Evolutionary conservation across 768 basidiomycete genomes (phyloP), one percentile per base, ranked within the genome.

Genomic region (Russula sp.): DNA sequence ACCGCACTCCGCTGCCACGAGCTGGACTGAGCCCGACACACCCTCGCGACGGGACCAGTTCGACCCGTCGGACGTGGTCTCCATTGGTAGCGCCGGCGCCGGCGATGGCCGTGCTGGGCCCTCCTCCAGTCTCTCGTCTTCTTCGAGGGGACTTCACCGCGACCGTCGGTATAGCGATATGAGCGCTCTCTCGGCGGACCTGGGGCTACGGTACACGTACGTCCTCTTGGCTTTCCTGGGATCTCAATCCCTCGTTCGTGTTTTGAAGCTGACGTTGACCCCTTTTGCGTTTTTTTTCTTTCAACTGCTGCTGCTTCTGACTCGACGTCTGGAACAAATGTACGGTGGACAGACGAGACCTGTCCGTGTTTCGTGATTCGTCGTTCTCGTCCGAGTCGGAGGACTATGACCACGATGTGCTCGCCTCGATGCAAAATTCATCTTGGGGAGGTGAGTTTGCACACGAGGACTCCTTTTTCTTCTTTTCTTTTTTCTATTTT

Each of bases 381-480:
- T 14, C 68, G 8, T 57, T 52, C 8, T 64, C 58, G 7, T 65
- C 67, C 71, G 66, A 58, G 4, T 65, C 67, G 71, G 66, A 75
- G 73, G 72, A 75, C 71, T 22, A 79, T 75, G 58, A 65, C 7
- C 14, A 29, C 2, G 75, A 80, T 59, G 76, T 86, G 22, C 71
- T 84, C 20, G 77, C 79, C 20, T 80, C 85, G 11, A 80, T 87
- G 74, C 79, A 85, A 63, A 80, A 77, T 61, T 87, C 86, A n/a
- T 76, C 83, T 55, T 88, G 87, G 87, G 83, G 83, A 68, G 86
- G 87, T 86, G 67, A 68, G 85, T 43, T 14, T 38, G 14, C 48
- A n/a, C 50, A 52, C 5, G 41, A 42, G 14, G 25, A 29, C 25
- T 3, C 25, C 25, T 29, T 29, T 29, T 29, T 29, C 3, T 29